Percentiles rank a stretch among this genome's conserved stretches.
Evolutionary conservation across 2,329 filamentous ascomycete genomes (phyloP).

Genomic region (Cytospora piceae): DNA sequence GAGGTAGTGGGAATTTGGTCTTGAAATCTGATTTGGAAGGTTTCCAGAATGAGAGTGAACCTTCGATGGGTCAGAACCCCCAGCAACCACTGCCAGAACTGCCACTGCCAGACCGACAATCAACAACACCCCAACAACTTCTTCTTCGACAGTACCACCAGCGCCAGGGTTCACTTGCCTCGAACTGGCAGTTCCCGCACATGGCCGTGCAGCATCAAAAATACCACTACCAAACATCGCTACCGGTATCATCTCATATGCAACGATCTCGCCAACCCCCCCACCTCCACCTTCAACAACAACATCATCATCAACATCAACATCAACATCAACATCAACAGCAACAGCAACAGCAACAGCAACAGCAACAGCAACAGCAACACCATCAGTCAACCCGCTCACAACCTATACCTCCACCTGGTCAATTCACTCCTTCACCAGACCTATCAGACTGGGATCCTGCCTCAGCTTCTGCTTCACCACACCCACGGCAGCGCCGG

Average conservation of each 20-base stretch:
- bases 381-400: constrained; percentile 7
- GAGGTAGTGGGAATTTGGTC: not conserved
- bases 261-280: constrained; percentile 2
- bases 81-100: constrained; percentile 5
- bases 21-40: constrained; percentile 3
- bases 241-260: not conserved
- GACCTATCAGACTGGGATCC: constrained; percentile 17
- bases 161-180: constrained; percentile 25
- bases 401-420: constrained; percentile 10
- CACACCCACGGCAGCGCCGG: constrained; percentile 30
- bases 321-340: no score
- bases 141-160: constrained; percentile 1
- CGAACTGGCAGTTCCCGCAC: constrained; percentile 25
- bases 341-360: no score
- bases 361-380: not conserved
- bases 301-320: not conserved
- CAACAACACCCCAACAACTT: not conserved
- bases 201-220: constrained; percentile 14
- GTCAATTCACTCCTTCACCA: constrained; percentile 14
- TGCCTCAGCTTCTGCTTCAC: constrained; percentile 10
- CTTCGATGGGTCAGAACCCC: constrained; percentile 6
- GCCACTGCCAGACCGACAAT: not conserved
- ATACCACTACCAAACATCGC: not conserved
- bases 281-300: constrained; percentile 10
- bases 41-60: constrained; percentile 23